Conservation (phyloP, 2,329 filamentous ascomycete genomes). For the Talaromyces marneffei region DNA sequence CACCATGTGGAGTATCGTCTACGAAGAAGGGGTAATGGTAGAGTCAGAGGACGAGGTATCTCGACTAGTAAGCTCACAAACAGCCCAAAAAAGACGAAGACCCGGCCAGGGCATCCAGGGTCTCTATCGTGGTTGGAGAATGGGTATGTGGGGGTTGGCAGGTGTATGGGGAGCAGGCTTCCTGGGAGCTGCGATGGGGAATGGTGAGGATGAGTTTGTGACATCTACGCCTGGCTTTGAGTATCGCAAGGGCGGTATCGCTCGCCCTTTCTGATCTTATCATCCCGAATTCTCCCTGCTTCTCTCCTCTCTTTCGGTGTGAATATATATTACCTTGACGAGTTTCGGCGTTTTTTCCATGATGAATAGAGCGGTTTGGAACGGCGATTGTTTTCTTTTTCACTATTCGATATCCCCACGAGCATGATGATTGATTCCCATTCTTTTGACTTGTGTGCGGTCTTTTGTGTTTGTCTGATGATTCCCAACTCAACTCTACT, state of each 20-base stretch:
- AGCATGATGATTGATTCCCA: constrained; percentile 1
- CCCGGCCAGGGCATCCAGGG: constrained; percentile 52
- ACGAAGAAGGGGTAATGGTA: constrained; percentile 64
- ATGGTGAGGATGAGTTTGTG: constrained; percentile 31
- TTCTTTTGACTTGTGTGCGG: not conserved
- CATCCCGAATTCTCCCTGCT: not conserved
- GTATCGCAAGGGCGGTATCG: constrained; percentile 14
- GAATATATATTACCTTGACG: not conserved
- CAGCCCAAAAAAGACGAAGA: constrained; percentile 33
- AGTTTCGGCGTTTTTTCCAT: constrained; percentile 13
- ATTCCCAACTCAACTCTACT: constrained; percentile 1
- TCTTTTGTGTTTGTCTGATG: not conserved
- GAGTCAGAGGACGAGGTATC: constrained; percentile 37
- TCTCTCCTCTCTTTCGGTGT: not conserved
- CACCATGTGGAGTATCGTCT: constrained; percentile 80
- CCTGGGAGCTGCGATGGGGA: constrained; percentile 34
- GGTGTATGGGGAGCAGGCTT: constrained; percentile 50
- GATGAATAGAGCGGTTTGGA: constrained; percentile 2
- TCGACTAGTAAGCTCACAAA: constrained; percentile 32
- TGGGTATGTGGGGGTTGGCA: constrained; percentile 51
- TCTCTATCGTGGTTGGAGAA: constrained; percentile 53
- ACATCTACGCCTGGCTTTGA: constrained; percentile 16
- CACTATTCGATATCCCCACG: not conserved
- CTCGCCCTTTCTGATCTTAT: not conserved
- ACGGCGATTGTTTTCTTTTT: not conserved